These are phyloP conservation scores for Phyllosticta citriasiana DNA, from an alignment of 2,329 filamentous ascomycete genomes.

Conservation along the genomic window DNA sequence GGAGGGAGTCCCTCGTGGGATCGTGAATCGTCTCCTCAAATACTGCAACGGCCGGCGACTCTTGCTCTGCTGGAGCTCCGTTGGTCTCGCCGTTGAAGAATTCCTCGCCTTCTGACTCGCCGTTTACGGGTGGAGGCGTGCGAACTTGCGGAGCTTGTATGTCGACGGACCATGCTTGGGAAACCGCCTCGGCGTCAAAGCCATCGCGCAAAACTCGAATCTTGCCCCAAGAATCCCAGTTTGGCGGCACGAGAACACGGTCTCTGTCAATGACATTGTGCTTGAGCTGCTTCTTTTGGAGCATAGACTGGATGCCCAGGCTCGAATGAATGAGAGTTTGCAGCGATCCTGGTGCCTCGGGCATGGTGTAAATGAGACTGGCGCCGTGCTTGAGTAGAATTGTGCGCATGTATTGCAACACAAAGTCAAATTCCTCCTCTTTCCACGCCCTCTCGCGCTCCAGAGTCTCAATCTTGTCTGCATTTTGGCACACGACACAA, in stretches of 20 bases:
- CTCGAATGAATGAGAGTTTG: constrained; percentile 76
- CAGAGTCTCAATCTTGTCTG: constrained; percentile 80
- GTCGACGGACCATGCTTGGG: constrained; percentile 76
- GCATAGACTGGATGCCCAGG: constrained; percentile 72
- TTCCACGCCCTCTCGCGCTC: constrained; percentile 90
- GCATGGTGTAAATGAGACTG: constrained; percentile 39
- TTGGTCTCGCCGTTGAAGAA: constrained; percentile 2
- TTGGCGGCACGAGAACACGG: constrained; percentile 87
- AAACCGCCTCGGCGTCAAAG: constrained; percentile 83
- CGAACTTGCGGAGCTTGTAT: constrained; percentile 43
- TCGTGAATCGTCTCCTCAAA: constrained; percentile 76
- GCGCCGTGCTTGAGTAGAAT: constrained; percentile 69
- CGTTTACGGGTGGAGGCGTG: constrained; percentile 6
- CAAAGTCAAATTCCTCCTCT: constrained; percentile 92
- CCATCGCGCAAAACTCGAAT: constrained; percentile 84
- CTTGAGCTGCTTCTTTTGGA: constrained; percentile 39
- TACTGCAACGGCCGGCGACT: constrained; percentile 54
- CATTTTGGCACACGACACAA: constrained; percentile 93
- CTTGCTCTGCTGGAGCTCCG: constrained; percentile 14
- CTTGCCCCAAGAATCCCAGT: constrained; percentile 98
- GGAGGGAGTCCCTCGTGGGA: constrained; percentile 54
- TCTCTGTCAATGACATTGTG: constrained; percentile 86
- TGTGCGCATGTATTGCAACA: constrained; percentile 85
- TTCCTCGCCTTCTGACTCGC: constrained; percentile 16
- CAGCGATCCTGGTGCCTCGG: constrained; percentile 56